Base-by-base conservation (phyloP, 2,329 filamentous ascomycete species). In the Aureobasidium sp. region DNA sequence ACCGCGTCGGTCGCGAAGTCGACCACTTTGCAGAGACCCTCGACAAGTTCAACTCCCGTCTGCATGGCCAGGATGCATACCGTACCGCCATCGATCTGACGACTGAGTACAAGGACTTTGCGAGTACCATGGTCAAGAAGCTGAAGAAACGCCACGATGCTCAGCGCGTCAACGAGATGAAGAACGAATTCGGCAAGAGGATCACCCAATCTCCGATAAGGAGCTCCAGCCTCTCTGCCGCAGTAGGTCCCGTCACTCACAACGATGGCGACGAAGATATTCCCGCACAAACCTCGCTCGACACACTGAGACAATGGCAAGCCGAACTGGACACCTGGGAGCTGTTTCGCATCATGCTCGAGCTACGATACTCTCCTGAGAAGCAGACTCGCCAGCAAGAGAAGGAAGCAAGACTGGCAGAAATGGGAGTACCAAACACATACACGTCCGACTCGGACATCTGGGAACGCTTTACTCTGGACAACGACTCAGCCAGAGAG, bases 291-390 rank as follows among this genome's bases (percentile, higher is more conserved):
- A 49, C 58, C 79, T 86, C 79, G 39, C 82, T 84, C 70, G 78
- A 83, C 4, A 69, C 72, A 45, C 71, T 87, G 14, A 79, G 82
- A 70, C 82, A 84, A 62, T 88, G 91, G 81, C 86, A 95, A 73
- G 82, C 88, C 66, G 94, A 99, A 75, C 85, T 87, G 44, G 90
- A 95, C 69, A 94, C 91, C 0, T 99, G 94, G 94, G 87, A 95
- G 70, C 80, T 97, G 31, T 78, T 97, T 63, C 83, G 86, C 53
- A 83, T 89, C 42, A 79, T 96, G 64, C 81, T 96, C 57, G 67
- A 72, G 12, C 74, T 90, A 66, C 83, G 89, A 68, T 87, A 90
- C 70, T 77, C 79, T 67, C 76, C 77, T 48, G 69, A 76, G 60
- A 63, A 68, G 2, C 69, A 68, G 15, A 67, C 75, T 36, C 63